phyloP scores from a whole-genome alignment of 2,329 filamentous ascomycete genomes.

The Trichoderma sp. region DNA sequence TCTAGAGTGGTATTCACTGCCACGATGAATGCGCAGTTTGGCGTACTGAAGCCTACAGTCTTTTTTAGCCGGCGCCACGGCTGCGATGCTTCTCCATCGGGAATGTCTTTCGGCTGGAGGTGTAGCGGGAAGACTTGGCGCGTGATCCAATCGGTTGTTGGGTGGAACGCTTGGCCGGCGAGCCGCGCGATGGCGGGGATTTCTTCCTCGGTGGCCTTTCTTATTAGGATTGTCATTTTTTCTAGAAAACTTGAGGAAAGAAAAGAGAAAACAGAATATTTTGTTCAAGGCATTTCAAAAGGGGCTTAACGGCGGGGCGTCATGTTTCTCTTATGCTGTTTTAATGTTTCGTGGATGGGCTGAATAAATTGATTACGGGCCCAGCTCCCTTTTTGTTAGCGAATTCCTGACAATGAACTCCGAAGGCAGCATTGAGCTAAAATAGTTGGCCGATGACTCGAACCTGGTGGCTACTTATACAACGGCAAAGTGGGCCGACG shows the following conservation, averaged over 20 bases:
- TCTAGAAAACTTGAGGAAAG: not conserved
- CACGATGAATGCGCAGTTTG: constrained; percentile 13
- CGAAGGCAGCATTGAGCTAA: not conserved
- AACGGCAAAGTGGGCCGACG: not conserved
- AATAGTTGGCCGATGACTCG: not conserved
- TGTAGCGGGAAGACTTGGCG: constrained; percentile 20
- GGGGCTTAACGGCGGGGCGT: not conserved
- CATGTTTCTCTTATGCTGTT: not conserved
- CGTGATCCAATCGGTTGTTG: constrained; percentile 22
- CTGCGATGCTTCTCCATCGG: not conserved
- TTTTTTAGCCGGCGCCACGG: constrained; percentile 20
- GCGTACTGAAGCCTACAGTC: not conserved
- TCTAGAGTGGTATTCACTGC: constrained; percentile 13
- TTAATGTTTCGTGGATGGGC: not conserved
- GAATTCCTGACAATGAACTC: not conserved
- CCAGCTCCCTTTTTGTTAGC: not conserved
- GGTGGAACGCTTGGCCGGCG: constrained; percentile 20
- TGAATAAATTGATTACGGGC: not conserved
- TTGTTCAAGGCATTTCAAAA: not conserved
- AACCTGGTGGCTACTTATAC: not conserved
- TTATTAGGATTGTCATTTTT: constrained; percentile 21
- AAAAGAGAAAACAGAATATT: not conserved
- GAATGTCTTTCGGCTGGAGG: constrained; percentile 3
- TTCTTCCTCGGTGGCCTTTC: constrained; percentile 20
- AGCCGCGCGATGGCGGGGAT: constrained; percentile 19